Evolutionary conservation across 2,329 filamentous ascomycete genomes (phyloP), one percentile per base, ranked within the genome.

Genomic region (Diaporthe australafricana): DNA sequence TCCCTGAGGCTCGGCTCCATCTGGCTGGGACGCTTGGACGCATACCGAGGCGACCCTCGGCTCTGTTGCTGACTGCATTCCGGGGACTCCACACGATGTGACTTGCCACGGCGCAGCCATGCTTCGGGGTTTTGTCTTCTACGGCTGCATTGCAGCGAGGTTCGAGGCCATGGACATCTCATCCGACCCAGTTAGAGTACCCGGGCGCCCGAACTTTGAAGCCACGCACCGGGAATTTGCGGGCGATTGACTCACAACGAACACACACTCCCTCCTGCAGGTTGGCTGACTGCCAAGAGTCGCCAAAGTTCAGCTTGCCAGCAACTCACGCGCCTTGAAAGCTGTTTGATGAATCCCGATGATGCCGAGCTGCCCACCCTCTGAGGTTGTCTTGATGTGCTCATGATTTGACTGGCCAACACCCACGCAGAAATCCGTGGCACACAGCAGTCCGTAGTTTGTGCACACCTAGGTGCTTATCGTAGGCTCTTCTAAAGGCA

Each of bases 41-140:
- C 57, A 40, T 47, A 27, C 57, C 57, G 57, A 63, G 57, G 57
- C 57, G 27, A 48, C 40, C 17, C 56, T 62, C 56, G 56, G 56
- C 56, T 62, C 25, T 47, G 40, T 17, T 47, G 40, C 11, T 45
- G 25, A 32, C 25, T n/a, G 56, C 40, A 32, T 17, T 20, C 9
- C 32, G 55, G 55, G 55, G 55, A n/a, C 35, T 14, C 12, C n/a
- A 2, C n/a, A 40, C 38, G 38, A 40, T 14, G 6, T 16, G 38
- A 40, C 38, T 9, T 35, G 32, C 9, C 32, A 40, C 38, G 38
- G 38, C 14, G 14, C 6, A 11, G 11, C 11, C 38, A 3, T 40
- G 38, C 38, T 40, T 40, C 6, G 11, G 11, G 8, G 11, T 22
- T 12, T 16, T 25, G 32, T 20, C 53, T 38, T 16, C 20, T 20